phyloP scores from a whole-genome alignment of 306 rosid species.

The Phaseolus lunatus region DNA sequence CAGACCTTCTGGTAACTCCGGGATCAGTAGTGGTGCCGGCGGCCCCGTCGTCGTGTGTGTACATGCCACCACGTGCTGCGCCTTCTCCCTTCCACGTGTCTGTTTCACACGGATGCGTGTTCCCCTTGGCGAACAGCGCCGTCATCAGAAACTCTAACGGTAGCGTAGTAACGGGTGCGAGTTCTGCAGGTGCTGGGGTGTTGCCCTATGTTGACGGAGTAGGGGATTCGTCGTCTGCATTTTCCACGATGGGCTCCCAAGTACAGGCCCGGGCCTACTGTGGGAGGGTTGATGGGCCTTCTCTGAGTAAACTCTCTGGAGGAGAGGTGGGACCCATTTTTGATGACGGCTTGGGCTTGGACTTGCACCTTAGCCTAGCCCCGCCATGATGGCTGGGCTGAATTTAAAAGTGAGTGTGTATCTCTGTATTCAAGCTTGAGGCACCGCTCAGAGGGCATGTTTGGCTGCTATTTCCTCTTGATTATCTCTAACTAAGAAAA shows the following conservation, averaged over 20 bases:
- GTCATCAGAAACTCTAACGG: background rate
- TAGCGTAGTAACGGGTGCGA: constrained; percentile 40
- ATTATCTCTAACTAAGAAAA: too few relatives aligned
- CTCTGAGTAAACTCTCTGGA: constrained; percentile 64
- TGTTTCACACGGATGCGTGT: constrained; percentile 82
- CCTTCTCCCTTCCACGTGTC: constrained; percentile 78
- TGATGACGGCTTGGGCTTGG: constrained; percentile 83
- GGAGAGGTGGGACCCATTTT: constrained; percentile 71
- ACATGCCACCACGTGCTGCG: constrained; percentile 63
- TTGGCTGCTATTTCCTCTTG: constrained; percentile 26
- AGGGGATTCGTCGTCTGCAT: constrained; percentile 56
- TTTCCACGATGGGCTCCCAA: constrained; percentile 60
- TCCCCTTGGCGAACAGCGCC: constrained; percentile 48
- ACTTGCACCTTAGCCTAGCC: constrained; percentile 83
- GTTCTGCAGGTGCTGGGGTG: constrained; percentile 51
- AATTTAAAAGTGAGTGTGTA: background rate
- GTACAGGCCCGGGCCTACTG: constrained; percentile 61
- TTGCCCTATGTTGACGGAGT: constrained; percentile 56
- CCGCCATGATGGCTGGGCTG: constrained; percentile 59
- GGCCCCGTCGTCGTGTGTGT: constrained; percentile 67
- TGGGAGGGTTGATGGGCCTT: constrained; percentile 64
- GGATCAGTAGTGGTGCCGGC: constrained; percentile 61
- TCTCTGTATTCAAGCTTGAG: background rate
- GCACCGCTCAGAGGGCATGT: background rate
- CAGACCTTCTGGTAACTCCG: constrained; percentile 67